A percentile compares a stretch with the other conserved stretches of the same genome.
Conservation (phyloP, 2,329 filamentous ascomycete species). For the Trichoderma asperellum region DNA sequence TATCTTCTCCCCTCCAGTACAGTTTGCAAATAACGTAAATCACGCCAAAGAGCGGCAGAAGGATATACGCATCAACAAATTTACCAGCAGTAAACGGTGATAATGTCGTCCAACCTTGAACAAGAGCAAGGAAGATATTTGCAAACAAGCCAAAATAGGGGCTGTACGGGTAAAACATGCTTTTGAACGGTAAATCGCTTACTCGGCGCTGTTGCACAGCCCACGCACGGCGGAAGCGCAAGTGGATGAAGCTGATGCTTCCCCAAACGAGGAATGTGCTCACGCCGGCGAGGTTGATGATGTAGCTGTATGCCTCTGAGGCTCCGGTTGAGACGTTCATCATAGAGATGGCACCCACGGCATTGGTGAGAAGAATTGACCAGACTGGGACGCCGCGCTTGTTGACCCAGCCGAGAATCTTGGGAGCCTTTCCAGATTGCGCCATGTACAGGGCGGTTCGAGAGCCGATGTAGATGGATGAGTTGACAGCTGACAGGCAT, state of each 20-base stretch:
- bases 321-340: slow-evolving; percentile 73
- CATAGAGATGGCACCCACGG: slow-evolving; percentile 72
- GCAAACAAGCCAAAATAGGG: slow-evolving; percentile 62
- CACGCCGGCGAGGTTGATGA: slow-evolving; percentile 71
- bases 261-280: slow-evolving; percentile 75
- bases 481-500: slow-evolving; percentile 72
- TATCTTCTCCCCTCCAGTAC: slow-evolving; percentile 54
- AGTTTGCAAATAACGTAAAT: slow-evolving; percentile 62
- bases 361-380: slow-evolving; percentile 69
- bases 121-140: slow-evolving; percentile 62
- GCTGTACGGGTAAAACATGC: slow-evolving; percentile 59
- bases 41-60: slow-evolving; percentile 61
- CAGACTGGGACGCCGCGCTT: slow-evolving; percentile 63
- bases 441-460: slow-evolving; percentile 78
- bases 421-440: slow-evolving; percentile 71
- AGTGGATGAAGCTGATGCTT: slow-evolving; percentile 70
- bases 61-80: slow-evolving; percentile 68
- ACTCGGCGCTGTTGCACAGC: slow-evolving; percentile 58
- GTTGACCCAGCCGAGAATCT: slow-evolving; percentile 70
- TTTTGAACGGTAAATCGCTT: slow-evolving; percentile 59
- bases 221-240: slow-evolving; percentile 71
- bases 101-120: slow-evolving; percentile 65
- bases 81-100: slow-evolving; percentile 60
- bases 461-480: slow-evolving; percentile 76
- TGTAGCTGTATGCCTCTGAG: slow-evolving; percentile 67